Evolutionary conservation across 2,329 filamentous ascomycete species (phyloP).

Genomic region (Hypoxylon sp.): DNA sequence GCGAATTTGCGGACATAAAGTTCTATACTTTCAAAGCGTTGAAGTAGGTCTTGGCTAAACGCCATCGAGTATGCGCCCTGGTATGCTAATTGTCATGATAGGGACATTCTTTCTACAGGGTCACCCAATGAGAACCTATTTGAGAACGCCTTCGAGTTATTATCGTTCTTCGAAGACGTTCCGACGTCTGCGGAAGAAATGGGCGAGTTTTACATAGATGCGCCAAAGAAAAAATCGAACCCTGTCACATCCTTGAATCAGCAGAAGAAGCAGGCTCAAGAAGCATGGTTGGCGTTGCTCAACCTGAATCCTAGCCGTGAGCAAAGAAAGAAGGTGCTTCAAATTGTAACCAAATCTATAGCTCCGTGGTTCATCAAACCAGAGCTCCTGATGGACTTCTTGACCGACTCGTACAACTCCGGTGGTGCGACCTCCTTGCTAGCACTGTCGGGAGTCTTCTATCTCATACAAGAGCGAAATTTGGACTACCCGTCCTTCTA

Average conservation of each 20-base stretch:
- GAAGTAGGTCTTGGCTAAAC: constrained; percentile 62
- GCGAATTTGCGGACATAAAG: constrained; percentile 83
- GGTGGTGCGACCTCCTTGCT: constrained; percentile 88
- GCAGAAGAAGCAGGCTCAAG: constrained; percentile 83
- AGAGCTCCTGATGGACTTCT: constrained; percentile 92
- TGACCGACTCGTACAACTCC: constrained; percentile 90
- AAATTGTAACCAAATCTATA: constrained; percentile 78
- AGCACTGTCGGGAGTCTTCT: constrained; percentile 91
- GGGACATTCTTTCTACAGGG: constrained; percentile 46
- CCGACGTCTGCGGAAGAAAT: constrained; percentile 73
- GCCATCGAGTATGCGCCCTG: not conserved
- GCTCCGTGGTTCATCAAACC: constrained; percentile 90
- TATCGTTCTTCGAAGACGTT: constrained; percentile 74
- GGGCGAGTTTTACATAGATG: constrained; percentile 71
- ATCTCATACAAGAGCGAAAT: constrained; percentile 91
- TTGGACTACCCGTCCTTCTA: constrained; percentile 97
- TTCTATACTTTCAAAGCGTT: constrained; percentile 82
- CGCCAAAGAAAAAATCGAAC: constrained; percentile 73
- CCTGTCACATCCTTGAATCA: constrained; percentile 69
- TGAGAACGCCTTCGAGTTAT: constrained; percentile 66
- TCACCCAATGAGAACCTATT: constrained; percentile 53
- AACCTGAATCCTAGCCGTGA: constrained; percentile 71
- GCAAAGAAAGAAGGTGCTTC: constrained; percentile 81
- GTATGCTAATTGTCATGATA: constrained; percentile 24
- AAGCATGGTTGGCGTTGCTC: constrained; percentile 85